These are phyloP conservation scores for Stereum hirsutum DNA, from an alignment of 1,284 basidiomycete species.

Conservation along the genomic window DNA sequence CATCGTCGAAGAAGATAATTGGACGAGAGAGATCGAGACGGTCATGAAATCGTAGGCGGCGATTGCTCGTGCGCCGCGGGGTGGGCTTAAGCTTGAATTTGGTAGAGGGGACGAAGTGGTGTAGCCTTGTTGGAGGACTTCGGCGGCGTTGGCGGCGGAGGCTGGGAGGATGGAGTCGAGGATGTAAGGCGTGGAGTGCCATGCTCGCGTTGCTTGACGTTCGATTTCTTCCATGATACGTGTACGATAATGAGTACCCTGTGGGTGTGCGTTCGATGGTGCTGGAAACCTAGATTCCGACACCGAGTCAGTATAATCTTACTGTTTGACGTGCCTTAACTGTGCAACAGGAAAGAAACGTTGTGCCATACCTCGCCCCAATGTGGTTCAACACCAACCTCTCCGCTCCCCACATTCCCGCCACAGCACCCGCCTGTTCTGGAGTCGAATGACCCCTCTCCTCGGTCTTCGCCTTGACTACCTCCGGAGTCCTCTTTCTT, in stretches of 20 bases:
- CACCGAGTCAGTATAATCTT: conserved; percentile 23
- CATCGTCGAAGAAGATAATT: too few species aligned
- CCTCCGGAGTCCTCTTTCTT: conserved; percentile 32
- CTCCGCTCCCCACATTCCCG: conserved; percentile 53
- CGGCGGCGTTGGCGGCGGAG: neutral
- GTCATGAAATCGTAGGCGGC: conserved; percentile 2
- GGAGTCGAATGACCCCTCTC: conserved; percentile 79
- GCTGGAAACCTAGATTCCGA: conserved; percentile 24
- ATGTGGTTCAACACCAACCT: conserved; percentile 79
- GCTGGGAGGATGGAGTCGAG: neutral
- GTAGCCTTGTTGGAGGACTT: neutral
- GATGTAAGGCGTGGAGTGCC: conserved; percentile 27
- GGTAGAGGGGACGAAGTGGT: too few species aligned
- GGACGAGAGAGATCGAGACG: neutral
- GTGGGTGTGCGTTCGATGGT: conserved; percentile 26
- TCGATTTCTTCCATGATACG: conserved; percentile 56
- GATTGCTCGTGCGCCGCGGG: neutral
- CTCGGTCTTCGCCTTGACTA: conserved; percentile 48
- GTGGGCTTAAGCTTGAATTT: too few species aligned
- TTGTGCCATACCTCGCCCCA: conserved; percentile 60
- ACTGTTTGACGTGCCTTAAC: too few species aligned
- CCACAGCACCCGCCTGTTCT: conserved; percentile 76
- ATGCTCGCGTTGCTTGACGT: conserved; percentile 51
- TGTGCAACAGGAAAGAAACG: conserved; percentile 10
- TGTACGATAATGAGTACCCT: conserved; percentile 25